phyloP scores from a whole-genome alignment of 148 eudicot genomes.

The Vaccinium vitisidaea region DNA sequence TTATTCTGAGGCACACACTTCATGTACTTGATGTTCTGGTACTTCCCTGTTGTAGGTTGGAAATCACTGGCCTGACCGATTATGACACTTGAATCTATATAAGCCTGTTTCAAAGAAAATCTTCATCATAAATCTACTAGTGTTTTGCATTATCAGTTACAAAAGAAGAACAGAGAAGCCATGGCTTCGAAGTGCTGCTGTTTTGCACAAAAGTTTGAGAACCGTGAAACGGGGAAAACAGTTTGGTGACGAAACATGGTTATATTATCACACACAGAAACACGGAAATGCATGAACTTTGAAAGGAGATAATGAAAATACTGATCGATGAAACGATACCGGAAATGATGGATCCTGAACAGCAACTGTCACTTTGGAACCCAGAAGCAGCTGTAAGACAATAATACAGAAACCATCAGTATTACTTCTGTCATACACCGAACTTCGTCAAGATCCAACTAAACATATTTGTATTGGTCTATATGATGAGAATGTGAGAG shows the following conservation, averaged over 20 bases:
- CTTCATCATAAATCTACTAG: neutral
- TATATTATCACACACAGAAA: no score
- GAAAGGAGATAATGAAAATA: neutral
- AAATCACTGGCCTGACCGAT: conserved; percentile 70
- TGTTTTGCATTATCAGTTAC: neutral
- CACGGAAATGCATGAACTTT: no score
- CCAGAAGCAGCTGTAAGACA: conserved; percentile 57
- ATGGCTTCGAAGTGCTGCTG: neutral
- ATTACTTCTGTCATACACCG: neutral
- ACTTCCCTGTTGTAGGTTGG: conserved; percentile 44
- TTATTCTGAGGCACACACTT: conserved; percentile 54
- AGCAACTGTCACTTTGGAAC: conserved; percentile 61
- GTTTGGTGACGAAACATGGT: neutral
- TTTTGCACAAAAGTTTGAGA: neutral
- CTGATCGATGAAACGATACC: conserved; percentile 31
- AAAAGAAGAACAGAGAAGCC: neutral
- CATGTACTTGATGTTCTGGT: conserved; percentile 64
- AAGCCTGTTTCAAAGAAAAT: conserved; percentile 47
- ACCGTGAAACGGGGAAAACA: neutral
- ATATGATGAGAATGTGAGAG: neutral
- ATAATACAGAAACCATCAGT: neutral
- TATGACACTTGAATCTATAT: conserved; percentile 85
- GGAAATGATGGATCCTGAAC: conserved; percentile 93
- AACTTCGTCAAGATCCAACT: neutral
- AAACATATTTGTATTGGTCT: neutral